Percentiles rank a stretch among this genome's conserved stretches.
These are phyloP conservation scores for Macrophomina pseudophaseolina DNA, from an alignment of 2,329 filamentous ascomycete genomes.

Conservation along the genomic window DNA sequence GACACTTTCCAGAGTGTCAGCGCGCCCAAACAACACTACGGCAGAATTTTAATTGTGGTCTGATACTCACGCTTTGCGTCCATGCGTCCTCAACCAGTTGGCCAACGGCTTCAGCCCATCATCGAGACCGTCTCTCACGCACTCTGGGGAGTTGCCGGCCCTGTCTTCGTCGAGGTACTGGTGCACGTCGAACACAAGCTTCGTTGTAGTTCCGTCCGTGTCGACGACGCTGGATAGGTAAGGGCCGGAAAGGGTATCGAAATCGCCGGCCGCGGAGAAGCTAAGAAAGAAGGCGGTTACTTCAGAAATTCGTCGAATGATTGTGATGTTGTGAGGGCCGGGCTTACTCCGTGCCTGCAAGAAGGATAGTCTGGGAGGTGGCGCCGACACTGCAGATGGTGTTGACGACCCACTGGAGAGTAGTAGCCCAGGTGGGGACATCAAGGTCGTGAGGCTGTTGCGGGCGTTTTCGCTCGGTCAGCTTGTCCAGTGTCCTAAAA, in stretches of 20 bases:
- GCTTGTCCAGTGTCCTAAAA: no score
- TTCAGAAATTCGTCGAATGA: no score
- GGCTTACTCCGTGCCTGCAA: constrained; percentile 9
- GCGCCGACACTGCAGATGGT: constrained; percentile 23
- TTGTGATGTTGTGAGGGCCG: no score
- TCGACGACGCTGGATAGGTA: neutral
- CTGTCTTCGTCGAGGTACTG: constrained; percentile 66
- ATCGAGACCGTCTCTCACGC: constrained; percentile 59
- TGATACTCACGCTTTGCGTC: constrained; percentile 47
- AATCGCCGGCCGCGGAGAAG: neutral
- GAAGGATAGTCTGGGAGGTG: constrained; percentile 11
- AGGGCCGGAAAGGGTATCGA: neutral
- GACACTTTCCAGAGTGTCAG: constrained; percentile 33
- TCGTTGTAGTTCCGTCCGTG: neutral
- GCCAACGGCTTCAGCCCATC: constrained; percentile 55
- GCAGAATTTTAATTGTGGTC: neutral
- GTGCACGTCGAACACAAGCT: constrained; percentile 58
- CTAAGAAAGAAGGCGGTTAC: neutral
- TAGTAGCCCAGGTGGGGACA: constrained; percentile 17
- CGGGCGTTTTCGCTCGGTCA: no score
- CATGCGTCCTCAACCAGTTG: constrained; percentile 53
- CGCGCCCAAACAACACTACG: no score
- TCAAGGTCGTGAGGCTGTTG: constrained; percentile 12
- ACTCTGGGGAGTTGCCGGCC: constrained; percentile 58
- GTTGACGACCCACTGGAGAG: constrained; percentile 23